Conservation (phyloP, 108 stramenopile genomes). For the Cyclotella sp. region DNA sequence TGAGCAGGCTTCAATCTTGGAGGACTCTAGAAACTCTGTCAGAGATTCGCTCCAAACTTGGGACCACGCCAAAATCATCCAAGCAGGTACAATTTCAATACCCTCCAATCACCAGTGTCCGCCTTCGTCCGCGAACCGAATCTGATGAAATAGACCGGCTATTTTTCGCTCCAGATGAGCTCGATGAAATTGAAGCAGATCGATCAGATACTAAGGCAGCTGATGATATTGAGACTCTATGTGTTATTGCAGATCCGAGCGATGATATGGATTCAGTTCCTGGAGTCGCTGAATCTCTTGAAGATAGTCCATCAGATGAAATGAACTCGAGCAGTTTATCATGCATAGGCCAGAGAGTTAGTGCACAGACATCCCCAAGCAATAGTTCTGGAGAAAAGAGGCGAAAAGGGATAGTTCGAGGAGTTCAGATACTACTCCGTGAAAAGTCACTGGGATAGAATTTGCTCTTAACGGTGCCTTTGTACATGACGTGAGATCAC, state of each 20-base stretch:
- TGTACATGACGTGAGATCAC: too few relatives aligned
- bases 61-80: neutral
- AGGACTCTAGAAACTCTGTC: constrained; percentile 28
- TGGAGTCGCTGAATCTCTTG: constrained; percentile 6
- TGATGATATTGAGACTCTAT: constrained; percentile 85
- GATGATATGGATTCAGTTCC: constrained; percentile 15
- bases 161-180: constrained; percentile 80
- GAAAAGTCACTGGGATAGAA: constrained; percentile 36
- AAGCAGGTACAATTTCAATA: constrained; percentile 76
- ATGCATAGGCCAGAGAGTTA: constrained; percentile 6
- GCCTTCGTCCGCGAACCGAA: constrained; percentile 69
- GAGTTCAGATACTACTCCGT: constrained; percentile 48
- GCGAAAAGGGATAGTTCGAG: constrained; percentile 24
- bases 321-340: constrained; percentile 1
- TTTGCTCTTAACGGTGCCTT: too few relatives aligned
- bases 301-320: constrained; percentile 9
- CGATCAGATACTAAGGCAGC: constrained; percentile 65
- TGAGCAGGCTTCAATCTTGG: constrained; percentile 27
- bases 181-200: constrained; percentile 84
- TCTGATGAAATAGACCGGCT: constrained; percentile 65
- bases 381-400: neutral
- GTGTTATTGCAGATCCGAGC: constrained; percentile 41
- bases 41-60: neutral
- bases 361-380: neutral
- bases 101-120: constrained; percentile 75